A percentile compares a stretch with the other conserved stretches of the same genome.
Conservation (phyloP, 257 asterid species). For the Anisodus tanguticus region DNA sequence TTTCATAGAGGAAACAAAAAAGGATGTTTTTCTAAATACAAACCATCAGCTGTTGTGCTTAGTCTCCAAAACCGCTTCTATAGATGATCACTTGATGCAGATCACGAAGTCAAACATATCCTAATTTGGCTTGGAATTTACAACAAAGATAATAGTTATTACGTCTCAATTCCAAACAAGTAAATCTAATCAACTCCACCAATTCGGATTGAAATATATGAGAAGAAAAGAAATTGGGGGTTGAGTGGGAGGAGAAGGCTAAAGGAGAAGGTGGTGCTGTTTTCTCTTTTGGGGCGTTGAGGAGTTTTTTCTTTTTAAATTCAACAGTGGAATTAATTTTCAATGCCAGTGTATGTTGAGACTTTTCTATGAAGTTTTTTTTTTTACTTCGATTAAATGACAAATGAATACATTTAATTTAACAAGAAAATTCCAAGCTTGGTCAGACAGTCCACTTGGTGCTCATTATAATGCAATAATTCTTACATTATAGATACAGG, state of each 20-base stretch:
- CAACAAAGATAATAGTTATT: not conserved
- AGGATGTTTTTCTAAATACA: not conserved
- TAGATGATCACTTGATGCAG: not conserved
- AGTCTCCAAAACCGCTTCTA: not conserved
- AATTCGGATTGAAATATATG: not conserved
- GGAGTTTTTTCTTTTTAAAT: constrained; percentile 35
- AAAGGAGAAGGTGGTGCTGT: not conserved
- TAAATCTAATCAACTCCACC: not conserved
- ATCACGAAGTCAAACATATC: not conserved
- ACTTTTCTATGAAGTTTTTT: constrained; percentile 36
- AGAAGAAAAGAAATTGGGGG: not conserved
- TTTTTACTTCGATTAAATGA: not conserved
- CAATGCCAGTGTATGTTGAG: constrained; percentile 48
- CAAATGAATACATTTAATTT: not conserved
- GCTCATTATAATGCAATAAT: constrained; percentile 62
- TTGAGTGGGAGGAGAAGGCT: not conserved
- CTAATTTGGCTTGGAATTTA: not conserved
- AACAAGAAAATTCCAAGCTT: constrained; percentile 32
- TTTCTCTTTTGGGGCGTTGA: constrained; percentile 40
- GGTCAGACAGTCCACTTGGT: constrained; percentile 61
- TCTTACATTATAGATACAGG: constrained; percentile 54
- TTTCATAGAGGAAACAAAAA: not conserved
- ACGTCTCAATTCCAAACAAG: not conserved
- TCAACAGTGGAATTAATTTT: constrained; percentile 56
- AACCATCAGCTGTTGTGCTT: constrained; percentile 5